These are phyloP conservation scores for Botrytis paeoniae DNA, from an alignment of 2,329 filamentous ascomycete species.

Conservation along the genomic window DNA sequence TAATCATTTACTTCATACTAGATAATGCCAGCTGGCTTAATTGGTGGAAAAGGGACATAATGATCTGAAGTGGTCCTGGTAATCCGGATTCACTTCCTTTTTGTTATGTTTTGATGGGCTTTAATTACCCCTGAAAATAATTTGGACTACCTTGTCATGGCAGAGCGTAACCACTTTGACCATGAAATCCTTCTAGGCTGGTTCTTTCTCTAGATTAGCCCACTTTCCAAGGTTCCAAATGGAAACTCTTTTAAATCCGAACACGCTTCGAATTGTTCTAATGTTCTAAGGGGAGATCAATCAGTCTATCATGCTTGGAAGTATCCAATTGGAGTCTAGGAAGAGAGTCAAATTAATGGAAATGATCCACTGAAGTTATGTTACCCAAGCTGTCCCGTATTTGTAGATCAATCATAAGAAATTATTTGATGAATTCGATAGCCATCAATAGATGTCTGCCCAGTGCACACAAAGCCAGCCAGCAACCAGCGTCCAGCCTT, in stretches of 20 bases:
- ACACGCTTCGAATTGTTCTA: constrained; percentile 5
- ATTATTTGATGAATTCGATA: constrained; percentile 8
- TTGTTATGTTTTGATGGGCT: constrained; percentile 10
- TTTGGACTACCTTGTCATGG: not conserved
- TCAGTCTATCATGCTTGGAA: constrained; percentile 6
- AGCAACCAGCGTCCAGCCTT: not conserved
- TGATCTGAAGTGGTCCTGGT: not conserved
- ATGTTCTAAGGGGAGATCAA: constrained; percentile 15
- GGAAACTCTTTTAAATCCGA: not conserved
- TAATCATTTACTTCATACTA: not conserved
- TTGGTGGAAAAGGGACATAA: not conserved
- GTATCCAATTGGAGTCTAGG: not conserved
- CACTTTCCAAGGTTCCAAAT: constrained; percentile 7
- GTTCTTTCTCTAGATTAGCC: constrained; percentile 8
- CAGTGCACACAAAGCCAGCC: constrained; percentile 1
- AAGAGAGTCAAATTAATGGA: not conserved
- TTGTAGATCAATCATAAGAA: constrained; percentile 12
- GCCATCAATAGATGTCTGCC: constrained; percentile 5
- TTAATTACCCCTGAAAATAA: constrained; percentile 17
- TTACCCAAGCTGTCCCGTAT: constrained; percentile 3
- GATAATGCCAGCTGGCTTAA: not conserved
- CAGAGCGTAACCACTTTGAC: not conserved
- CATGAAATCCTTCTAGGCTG: constrained; percentile 12
- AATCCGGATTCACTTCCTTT: not conserved
- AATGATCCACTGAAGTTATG: not conserved